Conservation (phyloP, 2,329 filamentous ascomycete species). For the Westerdykella ornata region DNA sequence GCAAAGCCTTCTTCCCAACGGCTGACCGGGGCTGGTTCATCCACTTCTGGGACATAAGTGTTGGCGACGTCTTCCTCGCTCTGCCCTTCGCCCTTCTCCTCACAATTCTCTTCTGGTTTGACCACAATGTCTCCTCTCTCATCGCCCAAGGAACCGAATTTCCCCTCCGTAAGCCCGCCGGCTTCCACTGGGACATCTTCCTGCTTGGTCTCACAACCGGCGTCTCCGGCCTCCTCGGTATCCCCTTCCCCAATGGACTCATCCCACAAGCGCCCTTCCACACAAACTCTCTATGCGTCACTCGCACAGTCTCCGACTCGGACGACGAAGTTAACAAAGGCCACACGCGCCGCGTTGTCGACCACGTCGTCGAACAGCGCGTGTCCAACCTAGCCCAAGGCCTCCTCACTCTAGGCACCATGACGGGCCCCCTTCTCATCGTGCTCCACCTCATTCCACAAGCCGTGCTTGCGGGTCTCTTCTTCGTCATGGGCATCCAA, state of each 20-base stretch:
- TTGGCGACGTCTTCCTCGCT: constrained; percentile 70
- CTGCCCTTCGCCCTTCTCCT: constrained; percentile 80
- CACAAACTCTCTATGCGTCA: constrained; percentile 47
- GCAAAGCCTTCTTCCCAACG: constrained; percentile 73
- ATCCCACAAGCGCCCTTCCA: constrained; percentile 57
- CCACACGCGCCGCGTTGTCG: constrained; percentile 39
- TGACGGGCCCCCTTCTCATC: constrained; percentile 50
- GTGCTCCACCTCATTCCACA: constrained; percentile 51
- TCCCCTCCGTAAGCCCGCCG: constrained; percentile 51
- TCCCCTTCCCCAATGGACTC: constrained; percentile 53
- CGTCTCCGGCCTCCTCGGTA: constrained; percentile 49
- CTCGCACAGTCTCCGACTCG: constrained; percentile 35
- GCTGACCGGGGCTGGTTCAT: constrained; percentile 68
- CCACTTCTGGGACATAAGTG: constrained; percentile 69
- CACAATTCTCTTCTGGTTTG: constrained; percentile 83
- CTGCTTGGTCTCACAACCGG: constrained; percentile 52
- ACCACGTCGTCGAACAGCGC: constrained; percentile 51
- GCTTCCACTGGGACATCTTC: constrained; percentile 58
- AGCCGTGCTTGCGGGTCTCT: constrained; percentile 50
- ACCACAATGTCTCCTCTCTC: constrained; percentile 63
- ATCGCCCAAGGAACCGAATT: constrained; percentile 52
- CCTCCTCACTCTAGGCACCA: constrained; percentile 49
- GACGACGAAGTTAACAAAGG: constrained; percentile 40
- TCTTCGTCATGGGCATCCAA: constrained; percentile 53
- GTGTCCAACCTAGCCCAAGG: constrained; percentile 52